A percentile compares a stretch with the other conserved stretches of the same genome.
Conservation (phyloP, 768 basidiomycete species). For the Zangia roseola region DNA sequence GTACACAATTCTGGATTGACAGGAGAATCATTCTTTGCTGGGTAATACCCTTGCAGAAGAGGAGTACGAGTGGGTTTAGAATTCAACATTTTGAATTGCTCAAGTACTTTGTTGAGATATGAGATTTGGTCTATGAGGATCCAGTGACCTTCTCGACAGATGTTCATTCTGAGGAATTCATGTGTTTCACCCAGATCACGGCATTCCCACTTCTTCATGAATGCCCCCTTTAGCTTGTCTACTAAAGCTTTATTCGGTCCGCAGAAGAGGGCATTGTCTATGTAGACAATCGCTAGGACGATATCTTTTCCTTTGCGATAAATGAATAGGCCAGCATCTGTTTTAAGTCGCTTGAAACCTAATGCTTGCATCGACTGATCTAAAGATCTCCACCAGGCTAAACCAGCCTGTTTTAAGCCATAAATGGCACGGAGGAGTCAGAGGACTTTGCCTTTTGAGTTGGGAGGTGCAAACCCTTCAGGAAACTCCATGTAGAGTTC, state of each 20-base stretch:
- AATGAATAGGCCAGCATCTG: background rate
- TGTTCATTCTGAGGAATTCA: background rate
- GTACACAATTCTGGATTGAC: background rate
- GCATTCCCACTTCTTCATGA: background rate
- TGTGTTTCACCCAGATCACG: no score
- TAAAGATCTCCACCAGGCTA: background rate
- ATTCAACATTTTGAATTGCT: slow-evolving; percentile 11
- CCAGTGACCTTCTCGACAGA: background rate
- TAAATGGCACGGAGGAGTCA: no score
- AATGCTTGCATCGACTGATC: background rate
- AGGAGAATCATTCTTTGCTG: background rate
- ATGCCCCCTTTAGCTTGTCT: background rate
- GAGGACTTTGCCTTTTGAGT: no score
- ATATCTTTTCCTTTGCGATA: background rate
- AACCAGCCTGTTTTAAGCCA: no score
- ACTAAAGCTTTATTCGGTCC: background rate
- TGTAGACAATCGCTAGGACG: background rate
- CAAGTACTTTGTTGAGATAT: slow-evolving; percentile 15
- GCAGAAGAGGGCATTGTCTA: background rate
- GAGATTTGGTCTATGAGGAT: slow-evolving; percentile 6
- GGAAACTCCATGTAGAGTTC: no score
- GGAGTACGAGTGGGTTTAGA: slow-evolving; percentile 9
- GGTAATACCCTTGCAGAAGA: slow-evolving; percentile 8
- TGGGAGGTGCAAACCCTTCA: no score
- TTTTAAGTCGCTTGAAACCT: background rate